Conservation (phyloP, 257 asterid genomes). For the Jacaranda mimosifolia region DNA sequence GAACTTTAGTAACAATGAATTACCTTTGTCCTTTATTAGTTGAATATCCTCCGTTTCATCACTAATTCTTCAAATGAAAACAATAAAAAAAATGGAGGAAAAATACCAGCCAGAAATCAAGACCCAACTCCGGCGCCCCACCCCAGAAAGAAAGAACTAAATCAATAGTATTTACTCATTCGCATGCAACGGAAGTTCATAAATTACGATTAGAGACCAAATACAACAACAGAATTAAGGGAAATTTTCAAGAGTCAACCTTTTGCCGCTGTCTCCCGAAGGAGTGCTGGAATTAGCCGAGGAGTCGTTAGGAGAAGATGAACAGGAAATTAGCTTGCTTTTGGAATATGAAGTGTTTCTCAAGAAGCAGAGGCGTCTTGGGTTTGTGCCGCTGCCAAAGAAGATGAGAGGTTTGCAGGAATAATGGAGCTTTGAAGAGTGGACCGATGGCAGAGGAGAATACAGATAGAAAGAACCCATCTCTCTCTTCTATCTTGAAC, state of each 20-base stretch:
- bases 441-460: constrained; percentile 46
- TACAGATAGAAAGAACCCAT: constrained; percentile 53
- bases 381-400: constrained; percentile 21
- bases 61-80: no score
- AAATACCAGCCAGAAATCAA: no score
- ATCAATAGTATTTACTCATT: no score
- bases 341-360: constrained; percentile 27
- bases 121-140: no score
- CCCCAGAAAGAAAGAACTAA: no score
- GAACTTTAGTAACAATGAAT: no score
- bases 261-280: constrained; percentile 48
- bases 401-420: constrained; percentile 42
- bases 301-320: constrained; percentile 54
- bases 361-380: constrained; percentile 36
- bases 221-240: background rate
- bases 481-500: constrained; percentile 22
- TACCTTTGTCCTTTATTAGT: no score
- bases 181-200: background rate
- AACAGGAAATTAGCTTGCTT: constrained; percentile 41
- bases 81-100: no score
- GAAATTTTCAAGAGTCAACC: constrained; percentile 42
- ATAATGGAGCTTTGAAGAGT: constrained; percentile 38
- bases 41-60: no score
- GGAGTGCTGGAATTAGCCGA: constrained; percentile 39
- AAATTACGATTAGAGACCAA: background rate